Evolutionary conservation across 1,284 basidiomycete species (phyloP).

Genomic region (Heliocybe sulcata): DNA sequence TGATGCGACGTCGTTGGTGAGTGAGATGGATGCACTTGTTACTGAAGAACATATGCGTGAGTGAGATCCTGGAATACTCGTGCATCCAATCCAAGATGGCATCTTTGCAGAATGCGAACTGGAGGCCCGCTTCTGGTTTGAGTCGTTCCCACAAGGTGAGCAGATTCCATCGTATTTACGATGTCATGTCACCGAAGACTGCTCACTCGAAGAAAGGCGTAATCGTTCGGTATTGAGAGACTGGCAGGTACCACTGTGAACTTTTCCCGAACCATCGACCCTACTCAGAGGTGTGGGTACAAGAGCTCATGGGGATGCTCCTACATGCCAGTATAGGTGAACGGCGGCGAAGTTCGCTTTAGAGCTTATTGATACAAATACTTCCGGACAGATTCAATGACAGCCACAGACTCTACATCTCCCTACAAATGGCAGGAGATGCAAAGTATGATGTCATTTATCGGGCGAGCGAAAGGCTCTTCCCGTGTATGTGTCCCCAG

Average conservation of each 20-base stretch:
- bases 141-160: background rate
- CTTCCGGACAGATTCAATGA: background rate
- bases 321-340: background rate
- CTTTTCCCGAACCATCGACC: background rate
- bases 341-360: background rate
- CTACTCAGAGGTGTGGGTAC: background rate
- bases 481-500: background rate
- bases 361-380: background rate
- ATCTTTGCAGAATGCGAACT: constrained; percentile 34
- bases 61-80: background rate
- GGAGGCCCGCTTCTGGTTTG: constrained; percentile 48
- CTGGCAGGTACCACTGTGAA: background rate
- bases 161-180: background rate
- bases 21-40: background rate
- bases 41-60: background rate
- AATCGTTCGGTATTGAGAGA: too few species aligned
- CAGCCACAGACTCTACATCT: background rate
- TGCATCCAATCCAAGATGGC: background rate
- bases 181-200: constrained; percentile 7
- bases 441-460: background rate
- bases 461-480: background rate
- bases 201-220: background rate
- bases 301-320: background rate
- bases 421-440: background rate
- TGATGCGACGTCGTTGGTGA: background rate